Evolutionary conservation across 345 rosid species (phyloP), one percentile per base, ranked within the genome.

Genomic region (Brassica juncea): DNA sequence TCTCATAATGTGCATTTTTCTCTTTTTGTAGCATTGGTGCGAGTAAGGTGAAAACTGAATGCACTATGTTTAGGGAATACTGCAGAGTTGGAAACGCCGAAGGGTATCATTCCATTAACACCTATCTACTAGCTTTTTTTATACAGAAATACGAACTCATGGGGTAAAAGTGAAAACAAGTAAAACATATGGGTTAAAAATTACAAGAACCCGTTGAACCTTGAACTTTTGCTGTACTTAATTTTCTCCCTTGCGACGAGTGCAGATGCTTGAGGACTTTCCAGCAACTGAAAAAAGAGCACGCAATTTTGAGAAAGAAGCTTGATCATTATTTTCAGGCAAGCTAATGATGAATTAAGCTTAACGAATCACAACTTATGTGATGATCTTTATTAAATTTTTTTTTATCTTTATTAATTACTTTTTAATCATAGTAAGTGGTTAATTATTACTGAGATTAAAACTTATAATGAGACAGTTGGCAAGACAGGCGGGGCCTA

Each of bases 271-370:
- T 77, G 76, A 90, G 84, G 88, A 84, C 86, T 16, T 94, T 92
- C 83, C 96, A 94, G 58, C 97, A 90, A 81, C 84, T 90, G 82
- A 92, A 90, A 83, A 94, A 82, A 78, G 98, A 94, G 82, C 87
- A 94, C 75, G 77, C 96, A 74, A 84, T 91, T 1, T 84, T 94
- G 75, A 89, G 73, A 81, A 90, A 73, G 91, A 94, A 89, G 79
- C 92, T 94, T 75, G 97, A 90, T 86, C 74, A 90, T 77, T 94
- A 94, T 75, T 94, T 92, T 77, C 96, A 91, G 98, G 98, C 82
- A 72, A 77, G 78, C 37, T 3, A 70, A 54, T 39, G 12, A 15
- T 68, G 54, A 72, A 5, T 54, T 21, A 57, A 39, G 32, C 60
- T 73, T 62, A 32, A 35, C 19, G 6, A 21, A 44, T 44, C 25